Conservation (phyloP, 495 filamentous ascomycete species). For the Talaromyces borbonicus region DNA sequence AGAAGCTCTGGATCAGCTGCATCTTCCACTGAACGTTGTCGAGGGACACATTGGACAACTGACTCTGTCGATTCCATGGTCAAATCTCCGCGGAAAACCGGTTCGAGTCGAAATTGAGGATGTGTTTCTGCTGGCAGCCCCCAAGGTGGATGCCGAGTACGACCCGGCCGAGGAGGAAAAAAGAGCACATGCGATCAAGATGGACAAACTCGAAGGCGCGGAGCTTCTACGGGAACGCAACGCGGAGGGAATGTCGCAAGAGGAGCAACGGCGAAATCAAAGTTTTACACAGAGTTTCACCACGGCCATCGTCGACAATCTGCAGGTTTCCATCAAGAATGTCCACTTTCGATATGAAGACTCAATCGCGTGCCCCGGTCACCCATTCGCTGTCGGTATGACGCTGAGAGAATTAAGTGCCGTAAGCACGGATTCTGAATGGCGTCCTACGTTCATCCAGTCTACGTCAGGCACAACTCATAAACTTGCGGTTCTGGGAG, state of each 20-base stretch:
- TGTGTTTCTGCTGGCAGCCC: conserved; percentile 88
- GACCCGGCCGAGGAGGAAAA: conserved; percentile 83
- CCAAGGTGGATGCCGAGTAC: conserved; percentile 88
- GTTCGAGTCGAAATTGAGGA: conserved; percentile 93
- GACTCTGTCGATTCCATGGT: conserved; percentile 91
- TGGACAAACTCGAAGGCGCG: conserved; percentile 94
- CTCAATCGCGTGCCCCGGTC: conserved; percentile 86
- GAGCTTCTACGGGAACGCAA: conserved; percentile 86
- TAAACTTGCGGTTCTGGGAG: conserved; percentile 80
- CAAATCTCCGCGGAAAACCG: conserved; percentile 85
- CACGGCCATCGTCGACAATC: conserved; percentile 94
- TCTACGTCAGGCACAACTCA: conserved; percentile 72
- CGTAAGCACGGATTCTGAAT: conserved; percentile 85
- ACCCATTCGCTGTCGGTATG: conserved; percentile 86
- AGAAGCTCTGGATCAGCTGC: conserved; percentile 93
- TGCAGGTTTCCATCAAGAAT: conserved; percentile 95
- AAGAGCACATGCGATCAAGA: conserved; percentile 76
- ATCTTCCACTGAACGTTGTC: conserved; percentile 88
- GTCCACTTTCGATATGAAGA: conserved; percentile 97
- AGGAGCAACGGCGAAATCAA: conserved; percentile 92
- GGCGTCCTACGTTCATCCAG: conserved; percentile 91
- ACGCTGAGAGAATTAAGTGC: conserved; percentile 94
- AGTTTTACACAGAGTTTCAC: conserved; percentile 91
- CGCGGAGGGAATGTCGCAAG: conserved; percentile 83
- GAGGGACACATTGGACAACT: conserved; percentile 88